These are phyloP conservation scores for Sphagnum magellanicum DNA, from an alignment of 228 moss, liverwort and hornwort species.

Conservation along the genomic window DNA sequence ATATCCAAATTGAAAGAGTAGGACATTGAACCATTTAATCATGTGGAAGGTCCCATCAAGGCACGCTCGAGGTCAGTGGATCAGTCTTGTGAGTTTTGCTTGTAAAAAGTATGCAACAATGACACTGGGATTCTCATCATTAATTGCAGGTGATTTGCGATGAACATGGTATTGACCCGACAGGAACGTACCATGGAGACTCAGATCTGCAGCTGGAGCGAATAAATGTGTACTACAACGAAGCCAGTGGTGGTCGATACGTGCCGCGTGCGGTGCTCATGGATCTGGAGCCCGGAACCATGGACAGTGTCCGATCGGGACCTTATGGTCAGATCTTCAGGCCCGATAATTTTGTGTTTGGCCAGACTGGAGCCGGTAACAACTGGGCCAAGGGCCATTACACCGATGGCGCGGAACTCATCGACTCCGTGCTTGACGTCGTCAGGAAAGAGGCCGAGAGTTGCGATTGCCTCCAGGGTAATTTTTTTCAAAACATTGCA, in stretches of 20 bases:
- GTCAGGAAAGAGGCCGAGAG: constrained; percentile 59
- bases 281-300: constrained; percentile 56
- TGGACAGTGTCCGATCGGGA: constrained; percentile 51
- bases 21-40: no score
- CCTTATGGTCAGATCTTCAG: constrained; percentile 53
- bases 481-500: background rate
- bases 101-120: no score
- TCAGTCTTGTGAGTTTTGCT: no score
- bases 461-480: constrained; percentile 55
- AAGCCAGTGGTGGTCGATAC: constrained; percentile 58
- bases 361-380: constrained; percentile 50
- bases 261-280: constrained; percentile 56
- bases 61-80: no score
- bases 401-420: constrained; percentile 56
- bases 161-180: constrained; percentile 54
- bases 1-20: no score
- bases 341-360: constrained; percentile 51
- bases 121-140: no score
- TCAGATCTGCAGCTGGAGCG: constrained; percentile 54
- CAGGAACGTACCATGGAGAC: constrained; percentile 57
- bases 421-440: constrained; percentile 55
- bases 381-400: constrained; percentile 61
- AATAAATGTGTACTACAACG: constrained; percentile 56
- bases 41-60: no score
- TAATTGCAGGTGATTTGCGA: constrained; percentile 41